A percentile compares a stretch with the other conserved stretches of the same genome.
phyloP scores from a whole-genome alignment of 2,329 filamentous ascomycete species.

The Fusarium haematococcum region DNA sequence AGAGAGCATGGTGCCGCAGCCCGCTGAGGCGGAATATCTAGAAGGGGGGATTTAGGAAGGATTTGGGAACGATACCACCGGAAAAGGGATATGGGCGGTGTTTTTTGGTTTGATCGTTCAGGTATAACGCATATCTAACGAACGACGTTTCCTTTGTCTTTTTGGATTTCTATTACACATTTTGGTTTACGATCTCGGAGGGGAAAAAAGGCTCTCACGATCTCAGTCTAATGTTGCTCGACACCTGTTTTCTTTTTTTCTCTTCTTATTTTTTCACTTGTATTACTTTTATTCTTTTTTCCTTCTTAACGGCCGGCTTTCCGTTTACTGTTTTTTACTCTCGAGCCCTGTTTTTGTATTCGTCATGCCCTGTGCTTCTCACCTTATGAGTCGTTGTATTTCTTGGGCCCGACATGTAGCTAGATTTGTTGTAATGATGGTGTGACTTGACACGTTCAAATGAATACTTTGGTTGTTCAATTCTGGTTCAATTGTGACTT shows the following conservation, averaged over 20 bases:
- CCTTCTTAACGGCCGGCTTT: constrained; percentile 13
- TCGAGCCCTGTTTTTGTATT: constrained; percentile 11
- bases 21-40: constrained; percentile 49
- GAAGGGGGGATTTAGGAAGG: constrained; percentile 47
- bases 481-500: neutral
- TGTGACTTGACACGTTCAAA: constrained; percentile 10
- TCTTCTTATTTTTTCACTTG: neutral
- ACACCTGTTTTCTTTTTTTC: neutral
- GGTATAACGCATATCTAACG: constrained; percentile 18
- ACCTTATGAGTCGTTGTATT: constrained; percentile 9
- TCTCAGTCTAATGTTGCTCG: constrained; percentile 31
- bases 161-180: constrained; percentile 19
- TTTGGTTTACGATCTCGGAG: constrained; percentile 6
- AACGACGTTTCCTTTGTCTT: constrained; percentile 25
- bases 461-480: neutral
- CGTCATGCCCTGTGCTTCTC: constrained; percentile 21
- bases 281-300: constrained; percentile 3
- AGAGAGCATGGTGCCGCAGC: constrained; percentile 45
- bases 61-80: constrained; percentile 30
- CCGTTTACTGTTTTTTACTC: constrained; percentile 10
- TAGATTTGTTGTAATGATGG: constrained; percentile 39
- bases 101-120: constrained; percentile 25
- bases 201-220: constrained; percentile 22
- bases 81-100: constrained; percentile 32
- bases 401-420: constrained; percentile 20